phyloP scores from a whole-genome alignment of 177 flowering plant species.

The Telopea speciosissima region DNA sequence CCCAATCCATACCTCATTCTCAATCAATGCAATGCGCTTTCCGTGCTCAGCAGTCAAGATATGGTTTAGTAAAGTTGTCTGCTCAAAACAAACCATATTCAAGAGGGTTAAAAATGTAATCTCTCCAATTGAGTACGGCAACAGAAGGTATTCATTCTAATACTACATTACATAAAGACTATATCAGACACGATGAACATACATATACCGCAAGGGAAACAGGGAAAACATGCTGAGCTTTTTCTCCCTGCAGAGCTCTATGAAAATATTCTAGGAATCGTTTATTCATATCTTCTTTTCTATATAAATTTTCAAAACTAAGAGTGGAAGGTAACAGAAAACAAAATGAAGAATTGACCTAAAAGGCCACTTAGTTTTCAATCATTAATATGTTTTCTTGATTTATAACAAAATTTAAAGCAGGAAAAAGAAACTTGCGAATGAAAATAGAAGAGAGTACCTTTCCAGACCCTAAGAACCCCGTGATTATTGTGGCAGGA shows the following conservation, averaged over 20 bases:
- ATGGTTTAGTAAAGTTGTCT: slow-evolving; percentile 92
- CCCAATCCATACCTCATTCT: slow-evolving; percentile 74
- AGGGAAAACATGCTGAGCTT: too few relatives aligned
- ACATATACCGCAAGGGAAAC: too few relatives aligned
- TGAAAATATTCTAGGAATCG: too few relatives aligned
- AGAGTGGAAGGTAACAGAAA: too few relatives aligned
- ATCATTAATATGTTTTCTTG: too few relatives aligned
- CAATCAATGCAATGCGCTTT: slow-evolving; percentile 92
- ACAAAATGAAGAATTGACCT: too few relatives aligned
- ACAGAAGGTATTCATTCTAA: background rate
- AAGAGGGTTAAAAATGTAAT: background rate
- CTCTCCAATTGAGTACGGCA: background rate
- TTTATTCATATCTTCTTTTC: too few relatives aligned
- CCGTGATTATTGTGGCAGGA: slow-evolving; percentile 94
- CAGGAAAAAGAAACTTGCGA: background rate
- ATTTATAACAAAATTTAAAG: background rate
- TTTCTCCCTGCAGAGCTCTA: too few relatives aligned
- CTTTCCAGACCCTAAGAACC: slow-evolving; percentile 95
- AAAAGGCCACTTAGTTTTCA: too few relatives aligned
- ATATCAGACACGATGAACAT: background rate
- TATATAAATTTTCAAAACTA: too few relatives aligned
- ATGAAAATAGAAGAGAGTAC: slow-evolving; percentile 20
- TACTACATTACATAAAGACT: background rate
- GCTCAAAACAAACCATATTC: slow-evolving; percentile 21
- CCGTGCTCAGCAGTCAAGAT: slow-evolving; percentile 95